phyloP scores from a whole-genome alignment of 371 early-diverging fungal species.

The Fennellomyces sp. region DNA sequence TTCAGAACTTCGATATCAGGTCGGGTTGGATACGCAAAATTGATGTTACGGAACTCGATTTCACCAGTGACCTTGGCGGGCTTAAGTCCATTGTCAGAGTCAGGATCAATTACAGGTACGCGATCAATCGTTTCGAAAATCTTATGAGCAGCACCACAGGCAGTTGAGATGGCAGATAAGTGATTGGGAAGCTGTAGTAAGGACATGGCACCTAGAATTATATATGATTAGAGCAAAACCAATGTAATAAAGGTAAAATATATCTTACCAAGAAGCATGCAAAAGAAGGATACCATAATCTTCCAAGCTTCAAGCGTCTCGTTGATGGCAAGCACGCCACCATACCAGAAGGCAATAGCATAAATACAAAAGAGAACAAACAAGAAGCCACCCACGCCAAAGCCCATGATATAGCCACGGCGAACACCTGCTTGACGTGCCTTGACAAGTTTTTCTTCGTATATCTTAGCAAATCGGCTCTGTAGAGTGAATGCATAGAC shows the following conservation, averaged over 20 bases:
- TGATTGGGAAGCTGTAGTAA: constrained; percentile 48
- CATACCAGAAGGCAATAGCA: constrained; percentile 74
- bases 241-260: too few species aligned
- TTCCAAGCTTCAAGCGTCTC: constrained; percentile 12
- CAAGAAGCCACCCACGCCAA: constrained; percentile 57
- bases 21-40: constrained; percentile 80
- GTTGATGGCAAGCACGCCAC: constrained; percentile 50
- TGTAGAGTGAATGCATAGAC: constrained; percentile 79
- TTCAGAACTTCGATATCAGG: constrained; percentile 65
- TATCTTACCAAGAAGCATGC: constrained; percentile 60
- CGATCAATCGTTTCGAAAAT: constrained; percentile 80
- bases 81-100: constrained; percentile 48
- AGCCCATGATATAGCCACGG: constrained; percentile 37
- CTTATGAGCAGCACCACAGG: constrained; percentile 59
- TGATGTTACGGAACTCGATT: too few species aligned
- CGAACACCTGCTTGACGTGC: constrained; percentile 54
- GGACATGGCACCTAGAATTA: too few species aligned
- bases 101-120: constrained; percentile 57
- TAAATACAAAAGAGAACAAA: constrained; percentile 59
- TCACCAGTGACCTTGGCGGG: constrained; percentile 44
- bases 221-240: too few species aligned
- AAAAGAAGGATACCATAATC: constrained; percentile 68
- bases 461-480: constrained; percentile 58
- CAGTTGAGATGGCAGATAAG: constrained; percentile 54
- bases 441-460: constrained; percentile 44